phyloP scores from a whole-genome alignment of 2,329 filamentous ascomycete species.

The Trichoderma sp. region DNA sequence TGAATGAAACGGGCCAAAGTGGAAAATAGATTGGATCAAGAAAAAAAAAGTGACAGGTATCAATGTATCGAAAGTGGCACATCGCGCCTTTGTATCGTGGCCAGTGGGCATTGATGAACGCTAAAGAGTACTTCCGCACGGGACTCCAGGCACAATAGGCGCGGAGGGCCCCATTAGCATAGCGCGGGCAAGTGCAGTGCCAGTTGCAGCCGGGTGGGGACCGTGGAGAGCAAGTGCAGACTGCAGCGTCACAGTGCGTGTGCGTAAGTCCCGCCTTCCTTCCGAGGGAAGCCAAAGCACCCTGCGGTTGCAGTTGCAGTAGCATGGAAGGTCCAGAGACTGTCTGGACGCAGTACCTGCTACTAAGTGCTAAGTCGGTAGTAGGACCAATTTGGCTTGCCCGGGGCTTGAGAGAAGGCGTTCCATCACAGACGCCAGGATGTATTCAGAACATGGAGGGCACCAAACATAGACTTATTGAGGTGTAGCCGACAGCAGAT shows the following conservation, averaged over 20 bases:
- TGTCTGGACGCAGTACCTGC: neutral
- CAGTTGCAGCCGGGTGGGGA: neutral
- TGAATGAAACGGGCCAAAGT: neutral
- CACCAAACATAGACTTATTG: neutral
- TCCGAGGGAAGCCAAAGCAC: neutral
- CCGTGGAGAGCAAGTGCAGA: neutral
- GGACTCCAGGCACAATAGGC: conserved; percentile 1
- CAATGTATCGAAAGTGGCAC: neutral
- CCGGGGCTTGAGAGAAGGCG: neutral
- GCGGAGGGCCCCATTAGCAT: neutral
- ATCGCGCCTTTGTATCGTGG: neutral
- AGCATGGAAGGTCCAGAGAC: neutral
- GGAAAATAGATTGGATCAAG: neutral
- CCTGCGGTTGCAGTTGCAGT: neutral
- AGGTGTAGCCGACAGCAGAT: neutral
- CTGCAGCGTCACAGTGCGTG: conserved; percentile 7
- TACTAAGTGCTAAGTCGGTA: too few relatives aligned
- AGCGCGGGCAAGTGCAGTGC: neutral
- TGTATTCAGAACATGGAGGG: neutral
- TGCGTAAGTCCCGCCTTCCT: conserved; percentile 8
- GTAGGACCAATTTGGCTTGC: neutral
- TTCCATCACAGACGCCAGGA: neutral
- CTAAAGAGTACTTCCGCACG: neutral
- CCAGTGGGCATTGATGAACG: neutral
- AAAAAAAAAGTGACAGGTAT: neutral